Base-by-base conservation (phyloP, 2,329 filamentous ascomycete species). In the Botrytis fabae region DNA sequence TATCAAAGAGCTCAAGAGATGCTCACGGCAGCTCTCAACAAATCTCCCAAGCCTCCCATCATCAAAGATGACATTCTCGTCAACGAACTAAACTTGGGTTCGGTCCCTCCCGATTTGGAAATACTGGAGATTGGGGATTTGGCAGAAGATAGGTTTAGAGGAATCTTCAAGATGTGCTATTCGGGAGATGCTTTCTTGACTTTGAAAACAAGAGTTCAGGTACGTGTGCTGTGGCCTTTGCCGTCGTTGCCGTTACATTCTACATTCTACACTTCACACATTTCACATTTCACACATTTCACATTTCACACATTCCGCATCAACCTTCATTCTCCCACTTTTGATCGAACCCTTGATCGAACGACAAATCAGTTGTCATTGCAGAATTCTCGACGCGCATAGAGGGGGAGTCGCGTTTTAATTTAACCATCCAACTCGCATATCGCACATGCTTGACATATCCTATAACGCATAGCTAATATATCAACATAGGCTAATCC, bases 151-250 rank as follows among this genome's bases (percentile, higher is more conserved):
- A 88, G 95, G 70, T 99, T 99, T 83, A 89, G 96, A 74, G 96
- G 96, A 81, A 98, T 99, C 78, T 99, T 99, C 87, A 98, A 98
- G 83, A 98, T 99, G 95, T 95, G 92, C 82, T 99, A 99, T 82
- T 90, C 93, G 2, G 96, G 96, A 77, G 95, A 99, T 84, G 95
- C 96, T 44, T 98, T 95, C 81, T 84, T 99, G 83, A 98, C 96
- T 40, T 87, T 99, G 76, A 96, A 96, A 83, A 99, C 96, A 73
- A 90, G 94, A 83, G 96, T 99, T 76, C 96, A 99, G 86, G 90
- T 92, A 88, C 76, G 89, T 71, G 44, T 25, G 14, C 16, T 18
- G 4, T 44, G 22, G 86, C 78, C 78, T 64, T 71, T 48, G 65
- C 40, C 60, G 70, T 44, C 71, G 54, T 63, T 2, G 38, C 32